Base-by-base conservation (phyloP, 495 filamentous ascomycete genomes). In the Bombardia bombarda region DNA sequence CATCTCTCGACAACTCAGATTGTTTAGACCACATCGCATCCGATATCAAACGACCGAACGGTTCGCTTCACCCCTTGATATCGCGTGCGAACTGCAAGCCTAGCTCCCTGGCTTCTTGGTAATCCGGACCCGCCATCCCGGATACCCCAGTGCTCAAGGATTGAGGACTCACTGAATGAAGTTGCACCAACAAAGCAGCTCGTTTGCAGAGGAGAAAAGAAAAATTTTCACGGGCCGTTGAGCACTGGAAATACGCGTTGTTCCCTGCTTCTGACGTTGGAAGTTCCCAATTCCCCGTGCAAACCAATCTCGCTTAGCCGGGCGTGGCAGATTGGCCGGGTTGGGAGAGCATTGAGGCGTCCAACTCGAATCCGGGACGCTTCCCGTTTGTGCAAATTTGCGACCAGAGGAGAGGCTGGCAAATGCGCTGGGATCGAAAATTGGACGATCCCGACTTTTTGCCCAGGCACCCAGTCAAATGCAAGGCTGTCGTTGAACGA, bases 161-260 rank as follows among this genome's bases (percentile, higher is more conserved):
- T 33, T 8, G 30, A 8, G 22, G 28, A 21, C 31, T n/a, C n/a
- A n/a, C n/a, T n/a, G n/a, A n/a, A 10, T 26, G 19, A 32, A 40
- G 40, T 32, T 42, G 46, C 40, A 39, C 14, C 46, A 19, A 25
- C 38, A 14, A 33, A 46, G 34, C 33, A 32, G n/a, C 38, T 42
- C 39, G 46, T 46, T 46, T 50, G 43, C 43, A 32, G 28, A 23
- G 24, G 25, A 43, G 43, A 49, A 33, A 30, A 45, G 26, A 33
- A 62, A 62, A 61, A 44, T 63, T 63, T 65, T 53, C 42, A 46
- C 53, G 30, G 47, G 42, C 45, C 50, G 58, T 53, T 52, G 53
- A 57, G 45, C 40, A 44, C 48, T 57, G 41, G 49, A 49, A 52
- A 14, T 10, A 30, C n/a, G 8, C 38, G 45, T 32, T 40, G 42